Percentiles rank a stretch among this genome's conserved stretches.
Conservation (phyloP, 306 rosid genomes). For the Ammopiptanthus mongolicus region DNA sequence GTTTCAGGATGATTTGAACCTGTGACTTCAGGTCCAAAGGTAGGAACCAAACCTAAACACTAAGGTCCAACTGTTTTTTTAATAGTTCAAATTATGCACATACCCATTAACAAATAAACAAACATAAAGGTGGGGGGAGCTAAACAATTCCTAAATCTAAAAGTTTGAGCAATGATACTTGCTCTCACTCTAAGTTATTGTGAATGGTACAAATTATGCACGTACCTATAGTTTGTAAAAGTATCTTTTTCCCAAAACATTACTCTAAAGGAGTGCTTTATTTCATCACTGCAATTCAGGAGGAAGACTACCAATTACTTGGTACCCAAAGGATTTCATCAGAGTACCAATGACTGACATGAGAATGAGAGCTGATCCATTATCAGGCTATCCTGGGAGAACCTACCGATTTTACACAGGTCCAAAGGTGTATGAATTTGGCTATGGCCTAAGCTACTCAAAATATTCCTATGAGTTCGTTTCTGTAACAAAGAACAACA, state of each 20-base stretch:
- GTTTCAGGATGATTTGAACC: too few species aligned
- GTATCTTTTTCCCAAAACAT: not conserved
- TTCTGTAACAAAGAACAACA: constrained; percentile 36
- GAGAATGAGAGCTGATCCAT: constrained; percentile 78
- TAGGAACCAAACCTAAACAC: too few species aligned
- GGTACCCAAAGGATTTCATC: constrained; percentile 69
- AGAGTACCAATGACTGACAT: constrained; percentile 91
- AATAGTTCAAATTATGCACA: too few species aligned
- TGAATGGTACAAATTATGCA: too few species aligned
- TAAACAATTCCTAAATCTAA: too few species aligned
- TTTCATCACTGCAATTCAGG: constrained; percentile 49
- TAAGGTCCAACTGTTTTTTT: too few species aligned
- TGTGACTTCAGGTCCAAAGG: too few species aligned
- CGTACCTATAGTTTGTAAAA: too few species aligned
- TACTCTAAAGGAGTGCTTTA: not conserved
- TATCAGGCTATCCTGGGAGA: constrained; percentile 74
- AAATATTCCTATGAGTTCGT: constrained; percentile 50
- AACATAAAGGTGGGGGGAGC: too few species aligned
- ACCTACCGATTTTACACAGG: constrained; percentile 87
- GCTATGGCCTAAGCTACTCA: constrained; percentile 90
- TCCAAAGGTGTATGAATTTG: constrained; percentile 64
- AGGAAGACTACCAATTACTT: constrained; percentile 87
- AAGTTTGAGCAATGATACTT: too few species aligned
- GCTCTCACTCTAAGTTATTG: too few species aligned
- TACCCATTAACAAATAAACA: not conserved